Percentiles rank a stretch among this genome's conserved stretches.
Conservation (phyloP, 106 monocot genomes). For the Vanilla planifolia region DNA sequence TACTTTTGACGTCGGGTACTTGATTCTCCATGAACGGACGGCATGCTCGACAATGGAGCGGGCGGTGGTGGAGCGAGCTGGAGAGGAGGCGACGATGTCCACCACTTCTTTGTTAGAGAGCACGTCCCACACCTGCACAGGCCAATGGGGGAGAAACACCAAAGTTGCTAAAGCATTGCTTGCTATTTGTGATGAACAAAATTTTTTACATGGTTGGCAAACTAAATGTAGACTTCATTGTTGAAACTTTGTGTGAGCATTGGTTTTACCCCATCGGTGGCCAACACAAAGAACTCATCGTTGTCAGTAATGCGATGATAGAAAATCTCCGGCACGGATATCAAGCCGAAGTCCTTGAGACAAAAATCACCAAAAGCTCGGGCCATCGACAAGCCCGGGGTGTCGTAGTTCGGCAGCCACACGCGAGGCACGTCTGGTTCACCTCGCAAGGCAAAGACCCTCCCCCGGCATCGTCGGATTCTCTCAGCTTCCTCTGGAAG, state of each 20-base stretch:
- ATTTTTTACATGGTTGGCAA: no score
- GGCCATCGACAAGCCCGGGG: conserved; percentile 80
- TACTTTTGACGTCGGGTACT: conserved; percentile 69
- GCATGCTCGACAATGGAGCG: conserved; percentile 64
- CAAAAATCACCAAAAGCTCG: conserved; percentile 87
- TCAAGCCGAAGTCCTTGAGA: conserved; percentile 70
- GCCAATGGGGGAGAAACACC: not conserved
- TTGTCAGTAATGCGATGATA: conserved; percentile 43
- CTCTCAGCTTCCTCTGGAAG: conserved; percentile 79
- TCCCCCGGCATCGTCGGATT: conserved; percentile 55
- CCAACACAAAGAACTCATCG: conserved; percentile 73
- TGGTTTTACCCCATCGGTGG: conserved; percentile 72
- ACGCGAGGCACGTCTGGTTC: conserved; percentile 80
- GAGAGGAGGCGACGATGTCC: conserved; percentile 46
- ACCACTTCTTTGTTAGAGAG: conserved; percentile 73
- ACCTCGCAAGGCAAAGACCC: conserved; percentile 68
- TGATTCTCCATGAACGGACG: conserved; percentile 43
- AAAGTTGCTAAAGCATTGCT: not conserved
- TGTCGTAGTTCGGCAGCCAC: conserved; percentile 66
- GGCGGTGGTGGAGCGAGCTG: conserved; percentile 53
- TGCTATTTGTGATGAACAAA: no score
- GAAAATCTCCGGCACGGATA: conserved; percentile 61
- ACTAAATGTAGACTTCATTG: not conserved
- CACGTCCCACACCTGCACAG: conserved; percentile 72
- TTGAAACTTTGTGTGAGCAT: not conserved